Percentiles rank a stretch among this genome's conserved stretches.
Conservation (phyloP, 768 basidiomycete genomes). For the Mycena olivaceomarginata region DNA sequence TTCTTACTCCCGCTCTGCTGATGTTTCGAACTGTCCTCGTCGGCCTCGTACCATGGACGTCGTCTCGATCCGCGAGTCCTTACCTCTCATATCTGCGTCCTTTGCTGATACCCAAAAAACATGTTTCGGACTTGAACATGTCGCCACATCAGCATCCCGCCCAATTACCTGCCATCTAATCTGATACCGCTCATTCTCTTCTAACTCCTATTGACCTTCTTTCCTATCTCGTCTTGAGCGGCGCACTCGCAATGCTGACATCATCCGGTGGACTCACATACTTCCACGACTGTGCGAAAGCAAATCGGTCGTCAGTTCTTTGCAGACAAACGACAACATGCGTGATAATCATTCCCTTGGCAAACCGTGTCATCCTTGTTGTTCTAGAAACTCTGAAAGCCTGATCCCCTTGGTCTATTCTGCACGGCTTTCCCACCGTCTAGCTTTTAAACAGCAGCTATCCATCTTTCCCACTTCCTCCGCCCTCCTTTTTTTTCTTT, state of each 20-base stretch:
- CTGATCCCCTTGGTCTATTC: background rate
- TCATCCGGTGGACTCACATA: background rate
- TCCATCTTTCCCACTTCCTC: background rate
- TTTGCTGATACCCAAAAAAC: no score
- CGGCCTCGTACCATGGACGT: no score
- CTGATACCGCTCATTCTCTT: background rate
- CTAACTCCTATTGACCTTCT: no score
- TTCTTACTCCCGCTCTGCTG: no score
- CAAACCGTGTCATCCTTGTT: constrained; percentile 7
- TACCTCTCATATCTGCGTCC: no score
- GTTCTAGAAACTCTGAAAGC: background rate
- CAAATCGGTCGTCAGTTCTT: background rate
- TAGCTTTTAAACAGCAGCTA: constrained; percentile 4
- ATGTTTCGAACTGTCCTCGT: no score
- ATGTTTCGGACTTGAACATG: no score
- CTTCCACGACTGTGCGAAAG: constrained; percentile 41
- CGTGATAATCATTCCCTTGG: constrained; percentile 9
- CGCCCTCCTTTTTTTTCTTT: background rate
- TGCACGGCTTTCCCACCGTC: constrained; percentile 14
- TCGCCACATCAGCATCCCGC: background rate
- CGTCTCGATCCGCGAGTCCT: no score
- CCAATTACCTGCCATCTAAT: constrained; percentile 3
- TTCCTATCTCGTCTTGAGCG: no score
- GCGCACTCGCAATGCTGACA: background rate
- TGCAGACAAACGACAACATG: background rate